These are phyloP conservation scores for Cercospora sesami DNA, from an alignment of 2,329 filamentous ascomycete species.

Conservation along the genomic window DNA sequence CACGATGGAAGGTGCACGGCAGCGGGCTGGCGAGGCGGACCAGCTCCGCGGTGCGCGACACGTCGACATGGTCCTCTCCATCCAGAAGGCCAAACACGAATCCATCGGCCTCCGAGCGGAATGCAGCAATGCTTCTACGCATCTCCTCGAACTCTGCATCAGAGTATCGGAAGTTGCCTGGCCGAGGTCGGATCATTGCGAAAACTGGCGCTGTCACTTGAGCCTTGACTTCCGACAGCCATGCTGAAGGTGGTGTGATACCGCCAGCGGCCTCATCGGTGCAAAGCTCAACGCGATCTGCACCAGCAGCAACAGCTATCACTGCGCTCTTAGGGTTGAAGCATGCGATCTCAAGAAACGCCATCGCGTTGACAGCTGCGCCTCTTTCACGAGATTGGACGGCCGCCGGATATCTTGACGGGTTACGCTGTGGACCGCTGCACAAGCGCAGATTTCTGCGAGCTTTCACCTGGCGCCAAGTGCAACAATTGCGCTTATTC, in stretches of 20 bases:
- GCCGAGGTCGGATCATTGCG: conserved; percentile 56
- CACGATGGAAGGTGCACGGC: conserved; percentile 58
- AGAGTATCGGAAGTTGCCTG: conserved; percentile 49
- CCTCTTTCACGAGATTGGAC: background rate
- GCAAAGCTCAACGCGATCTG: conserved; percentile 56
- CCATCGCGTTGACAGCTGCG: conserved; percentile 20
- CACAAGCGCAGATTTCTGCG: background rate
- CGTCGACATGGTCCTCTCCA: conserved; percentile 41
- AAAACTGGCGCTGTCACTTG: conserved; percentile 47
- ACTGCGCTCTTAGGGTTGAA: conserved; percentile 50
- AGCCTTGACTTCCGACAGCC: conserved; percentile 33
- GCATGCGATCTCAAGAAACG: conserved; percentile 52
- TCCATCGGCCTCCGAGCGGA: conserved; percentile 45
- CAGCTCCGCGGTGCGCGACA: conserved; percentile 44
- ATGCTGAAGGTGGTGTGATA: conserved; percentile 42
- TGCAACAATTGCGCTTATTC: background rate
- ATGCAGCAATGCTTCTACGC: conserved; percentile 42
- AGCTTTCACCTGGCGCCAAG: background rate
- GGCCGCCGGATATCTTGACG: background rate
- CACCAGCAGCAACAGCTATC: conserved; percentile 46
- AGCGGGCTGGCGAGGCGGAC: conserved; percentile 45
- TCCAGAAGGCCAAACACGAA: conserved; percentile 56
- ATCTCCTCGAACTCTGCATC: conserved; percentile 47
- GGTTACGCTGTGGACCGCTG: background rate
- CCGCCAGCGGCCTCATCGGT: conserved; percentile 45